Conservation (phyloP, 1,139 yeast species). For the Pichia sp. region DNA sequence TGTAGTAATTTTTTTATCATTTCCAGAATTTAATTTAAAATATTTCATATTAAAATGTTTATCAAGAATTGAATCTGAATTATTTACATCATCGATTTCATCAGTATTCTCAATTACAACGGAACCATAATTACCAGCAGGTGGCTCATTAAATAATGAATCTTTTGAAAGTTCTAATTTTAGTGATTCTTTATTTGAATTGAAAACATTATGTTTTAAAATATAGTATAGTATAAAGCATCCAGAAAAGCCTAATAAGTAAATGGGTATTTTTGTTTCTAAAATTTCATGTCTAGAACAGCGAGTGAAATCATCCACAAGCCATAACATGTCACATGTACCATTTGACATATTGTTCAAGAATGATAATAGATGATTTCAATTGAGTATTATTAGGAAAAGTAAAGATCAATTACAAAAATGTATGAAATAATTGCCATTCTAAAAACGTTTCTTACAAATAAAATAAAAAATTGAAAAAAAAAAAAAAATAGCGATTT, state of each 20-base stretch:
- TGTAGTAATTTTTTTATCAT: slow-evolving; percentile 38
- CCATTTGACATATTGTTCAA: slow-evolving; percentile 1
- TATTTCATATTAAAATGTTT: slow-evolving; percentile 48
- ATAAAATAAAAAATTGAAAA: no score
- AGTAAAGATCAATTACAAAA: no score
- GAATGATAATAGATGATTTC: no score
- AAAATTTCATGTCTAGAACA: slow-evolving; percentile 38
- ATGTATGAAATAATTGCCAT: no score
- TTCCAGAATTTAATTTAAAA: slow-evolving; percentile 39
- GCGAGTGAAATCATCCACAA: slow-evolving; percentile 38
- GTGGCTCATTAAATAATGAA: background rate
- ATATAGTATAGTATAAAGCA: slow-evolving; percentile 3
- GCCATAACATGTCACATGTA: slow-evolving; percentile 29
- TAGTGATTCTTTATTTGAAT: background rate
- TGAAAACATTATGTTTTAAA: background rate
- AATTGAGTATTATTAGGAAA: no score
- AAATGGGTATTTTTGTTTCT: slow-evolving; percentile 26
- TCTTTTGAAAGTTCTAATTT: background rate
- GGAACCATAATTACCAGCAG: background rate
- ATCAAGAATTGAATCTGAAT: slow-evolving; percentile 27
- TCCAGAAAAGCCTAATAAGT: slow-evolving; percentile 2
- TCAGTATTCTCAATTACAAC: background rate
- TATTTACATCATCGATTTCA: background rate
- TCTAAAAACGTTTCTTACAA: no score
- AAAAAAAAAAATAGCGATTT: no score